Evolutionary conservation across 2,329 filamentous ascomycete species (phyloP), one percentile per base, ranked within the genome.

Genomic region (Ascochyta fabae): DNA sequence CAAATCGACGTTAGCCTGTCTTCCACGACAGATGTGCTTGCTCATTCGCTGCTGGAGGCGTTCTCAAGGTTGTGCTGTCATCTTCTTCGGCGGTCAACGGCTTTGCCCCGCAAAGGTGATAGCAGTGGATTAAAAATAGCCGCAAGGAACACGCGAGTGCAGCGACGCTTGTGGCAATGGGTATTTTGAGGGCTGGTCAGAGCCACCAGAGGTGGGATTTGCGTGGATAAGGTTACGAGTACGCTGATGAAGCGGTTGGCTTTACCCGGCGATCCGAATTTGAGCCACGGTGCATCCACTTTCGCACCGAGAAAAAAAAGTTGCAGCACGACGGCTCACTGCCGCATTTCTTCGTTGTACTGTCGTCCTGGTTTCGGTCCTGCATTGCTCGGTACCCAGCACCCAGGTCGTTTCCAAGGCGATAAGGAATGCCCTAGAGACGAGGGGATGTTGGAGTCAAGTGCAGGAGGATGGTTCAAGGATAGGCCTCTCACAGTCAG

Each of bases 21-120:
- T 63, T 53, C 58, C 66, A 68, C 67, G 42, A 58, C 58, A 59
- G 60, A 56, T 59, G 60, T 60, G 60, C 48, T 59, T 56, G 53
- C 58, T 66, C 59, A 70, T 65, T 67, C 62, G 65, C 58, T 53
- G 54, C 52, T 40, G 35, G 35, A 42, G 48, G 58, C 58, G 57
- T 63, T 58, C 55, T 58, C 49, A 53, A 52, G 64, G 52, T 58
- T 58, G 44, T 55, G 57, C 44, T 49, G 43, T 56, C 55, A 57
- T 58, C 46, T 40, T 56, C 45, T 41, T 46, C 47, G 45, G 34
- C 41, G 40, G 23, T 31, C 26, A 26, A 13, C 34, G 26, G 29
- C 31, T 27, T 23, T 35, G 50, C 56, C 47, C 47, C 47, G 53
- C 51, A 44, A 59, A 36, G 44, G 33, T 19, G 40, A 31, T 27